phyloP scores from a whole-genome alignment of 2,329 filamentous ascomycete genomes.

The Neurospora sp. region DNA sequence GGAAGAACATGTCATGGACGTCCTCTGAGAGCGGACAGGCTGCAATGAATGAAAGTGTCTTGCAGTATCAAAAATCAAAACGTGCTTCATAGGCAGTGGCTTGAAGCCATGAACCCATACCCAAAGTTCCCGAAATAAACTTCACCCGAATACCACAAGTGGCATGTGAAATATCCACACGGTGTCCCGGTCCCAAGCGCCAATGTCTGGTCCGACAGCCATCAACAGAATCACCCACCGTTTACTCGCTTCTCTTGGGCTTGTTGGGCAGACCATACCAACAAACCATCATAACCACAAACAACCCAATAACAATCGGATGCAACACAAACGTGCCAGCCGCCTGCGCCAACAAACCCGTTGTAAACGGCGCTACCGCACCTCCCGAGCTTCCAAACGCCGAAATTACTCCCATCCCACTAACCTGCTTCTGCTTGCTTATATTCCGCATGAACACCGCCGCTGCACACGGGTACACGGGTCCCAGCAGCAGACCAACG shows the following conservation, averaged over 20 bases:
- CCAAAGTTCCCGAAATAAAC: too few species aligned
- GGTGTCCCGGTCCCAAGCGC: too few species aligned
- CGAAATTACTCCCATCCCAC: slow-evolving; percentile 56
- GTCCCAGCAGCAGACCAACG: slow-evolving; percentile 66
- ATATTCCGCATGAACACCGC: slow-evolving; percentile 54
- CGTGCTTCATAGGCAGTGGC: too few species aligned
- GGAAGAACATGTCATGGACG: too few species aligned
- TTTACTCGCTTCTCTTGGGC: slow-evolving; percentile 51
- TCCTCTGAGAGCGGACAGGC: too few species aligned
- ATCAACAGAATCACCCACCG: neutral
- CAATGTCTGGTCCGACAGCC: too few species aligned
- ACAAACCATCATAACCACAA: slow-evolving; percentile 53
- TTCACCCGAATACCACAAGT: too few species aligned
- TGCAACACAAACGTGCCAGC: slow-evolving; percentile 54
- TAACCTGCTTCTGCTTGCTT: slow-evolving; percentile 49
- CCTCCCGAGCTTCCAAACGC: slow-evolving; percentile 62
- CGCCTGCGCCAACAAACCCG: slow-evolving; percentile 52
- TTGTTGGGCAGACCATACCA: slow-evolving; percentile 52
- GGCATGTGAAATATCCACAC: too few species aligned
- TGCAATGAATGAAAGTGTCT: too few species aligned
- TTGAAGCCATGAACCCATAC: too few species aligned
- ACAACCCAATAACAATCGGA: slow-evolving; percentile 58
- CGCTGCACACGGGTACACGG: slow-evolving; percentile 66
- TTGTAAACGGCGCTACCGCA: slow-evolving; percentile 56
- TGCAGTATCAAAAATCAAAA: too few species aligned